Evolutionary conservation across 768 basidiomycete genomes (phyloP).

Genomic region (Lactifluus rugatus): DNA sequence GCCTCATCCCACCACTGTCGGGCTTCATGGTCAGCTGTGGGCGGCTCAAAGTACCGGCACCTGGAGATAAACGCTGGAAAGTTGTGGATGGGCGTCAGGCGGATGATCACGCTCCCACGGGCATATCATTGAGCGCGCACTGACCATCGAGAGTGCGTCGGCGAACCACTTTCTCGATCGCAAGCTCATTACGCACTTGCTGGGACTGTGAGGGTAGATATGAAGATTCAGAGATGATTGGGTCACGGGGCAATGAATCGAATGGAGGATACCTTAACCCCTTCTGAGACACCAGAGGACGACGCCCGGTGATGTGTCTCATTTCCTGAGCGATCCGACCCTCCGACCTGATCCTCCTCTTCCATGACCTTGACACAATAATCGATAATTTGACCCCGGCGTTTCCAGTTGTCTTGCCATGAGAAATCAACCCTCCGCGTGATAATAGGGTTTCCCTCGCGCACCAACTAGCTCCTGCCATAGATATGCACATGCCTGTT

Average conservation of each 20-base stretch:
- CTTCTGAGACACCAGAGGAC: conserved; percentile 45
- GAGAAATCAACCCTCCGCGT: conserved; percentile 32
- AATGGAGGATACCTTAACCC: conserved; percentile 51
- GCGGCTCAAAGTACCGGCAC: conserved; percentile 71
- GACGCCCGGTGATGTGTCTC: conserved; percentile 29
- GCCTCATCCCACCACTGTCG: conserved; percentile 46
- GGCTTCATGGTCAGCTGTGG: conserved; percentile 46
- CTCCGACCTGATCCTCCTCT: conserved; percentile 40
- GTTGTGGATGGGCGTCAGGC: background rate
- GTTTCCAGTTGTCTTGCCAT: conserved; percentile 47
- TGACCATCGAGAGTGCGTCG: conserved; percentile 62
- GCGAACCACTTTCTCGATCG: conserved; percentile 63
- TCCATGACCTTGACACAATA: conserved; percentile 71
- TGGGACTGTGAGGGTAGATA: conserved; percentile 38
- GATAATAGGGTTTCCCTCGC: conserved; percentile 17
- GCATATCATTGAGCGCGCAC: conserved; percentile 18
- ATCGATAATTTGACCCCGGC: conserved; percentile 59
- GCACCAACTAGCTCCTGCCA: conserved; percentile 75
- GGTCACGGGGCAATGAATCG: background rate
- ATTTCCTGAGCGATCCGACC: conserved; percentile 37
- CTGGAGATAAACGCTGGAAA: conserved; percentile 62
- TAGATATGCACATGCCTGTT: conserved; percentile 63
- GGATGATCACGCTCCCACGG: background rate
- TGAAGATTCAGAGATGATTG: background rate
- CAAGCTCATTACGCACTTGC: conserved; percentile 66